Percentiles rank a stretch among this genome's conserved stretches.
Evolutionary conservation across 768 basidiomycete genomes (phyloP).

Genomic region (Lactarius pseudohatsudake): DNA sequence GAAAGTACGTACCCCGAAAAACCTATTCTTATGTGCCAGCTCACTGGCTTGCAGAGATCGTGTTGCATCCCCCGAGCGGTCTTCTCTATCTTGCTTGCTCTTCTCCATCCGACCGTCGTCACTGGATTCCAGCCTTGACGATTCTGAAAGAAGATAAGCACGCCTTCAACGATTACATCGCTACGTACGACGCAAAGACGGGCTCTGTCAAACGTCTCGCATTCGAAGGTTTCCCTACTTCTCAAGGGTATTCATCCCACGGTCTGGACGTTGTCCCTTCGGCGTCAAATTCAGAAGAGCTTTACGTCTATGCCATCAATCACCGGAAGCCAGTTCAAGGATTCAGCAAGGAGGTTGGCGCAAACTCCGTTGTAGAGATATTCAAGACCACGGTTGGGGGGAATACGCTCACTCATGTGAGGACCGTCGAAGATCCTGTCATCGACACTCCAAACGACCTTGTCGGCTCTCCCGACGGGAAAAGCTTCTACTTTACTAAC

Average conservation of each 20-base stretch:
- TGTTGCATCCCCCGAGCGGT: conserved; percentile 58
- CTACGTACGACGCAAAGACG: conserved; percentile 54
- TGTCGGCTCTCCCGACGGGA: conserved; percentile 62
- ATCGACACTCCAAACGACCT: conserved; percentile 71
- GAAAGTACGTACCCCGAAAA: conserved; percentile 50
- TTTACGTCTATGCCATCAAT: conserved; percentile 72
- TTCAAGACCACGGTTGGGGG: conserved; percentile 55
- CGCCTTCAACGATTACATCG: conserved; percentile 53
- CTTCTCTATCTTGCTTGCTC: conserved; percentile 66
- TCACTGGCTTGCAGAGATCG: conserved; percentile 44
- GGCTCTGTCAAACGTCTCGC: conserved; percentile 46
- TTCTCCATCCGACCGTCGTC: conserved; percentile 43
- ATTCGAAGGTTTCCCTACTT: conserved; percentile 34
- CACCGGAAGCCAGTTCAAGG: conserved; percentile 54
- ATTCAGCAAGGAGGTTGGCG: conserved; percentile 49
- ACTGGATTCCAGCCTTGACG: conserved; percentile 53
- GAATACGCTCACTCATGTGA: conserved; percentile 49
- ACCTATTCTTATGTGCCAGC: neutral
- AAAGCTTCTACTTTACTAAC: conserved; percentile 70
- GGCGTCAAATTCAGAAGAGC: conserved; percentile 43
- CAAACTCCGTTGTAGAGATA: conserved; percentile 70
- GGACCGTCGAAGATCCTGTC: conserved; percentile 54
- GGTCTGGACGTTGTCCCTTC: conserved; percentile 71
- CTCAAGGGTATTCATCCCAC: conserved; percentile 52
- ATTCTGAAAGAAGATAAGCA: conserved; percentile 40